A percentile compares a stretch with the other conserved stretches of the same genome.
Evolutionary conservation across 768 basidiomycete genomes (phyloP).

Genomic region (Chalciporus pseudorubinellus): DNA sequence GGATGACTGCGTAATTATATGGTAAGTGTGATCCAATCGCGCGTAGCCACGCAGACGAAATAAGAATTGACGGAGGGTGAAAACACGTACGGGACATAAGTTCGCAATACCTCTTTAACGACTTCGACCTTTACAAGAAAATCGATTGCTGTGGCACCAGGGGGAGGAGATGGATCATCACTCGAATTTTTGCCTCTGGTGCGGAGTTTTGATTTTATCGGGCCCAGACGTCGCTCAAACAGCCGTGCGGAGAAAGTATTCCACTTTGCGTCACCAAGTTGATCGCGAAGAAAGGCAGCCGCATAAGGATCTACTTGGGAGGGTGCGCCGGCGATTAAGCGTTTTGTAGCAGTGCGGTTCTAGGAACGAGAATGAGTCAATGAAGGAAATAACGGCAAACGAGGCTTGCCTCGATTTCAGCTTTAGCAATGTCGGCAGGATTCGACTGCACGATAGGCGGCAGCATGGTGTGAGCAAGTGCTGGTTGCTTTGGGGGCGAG

Average conservation of each 20-base stretch:
- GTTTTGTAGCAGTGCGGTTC: constrained; percentile 30
- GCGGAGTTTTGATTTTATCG: constrained; percentile 37
- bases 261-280: constrained; percentile 44
- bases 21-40: constrained; percentile 22
- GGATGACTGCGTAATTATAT: constrained; percentile 40
- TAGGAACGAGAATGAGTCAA: constrained; percentile 15
- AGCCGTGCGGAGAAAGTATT: constrained; percentile 45
- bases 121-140: constrained; percentile 54
- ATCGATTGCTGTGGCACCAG: constrained; percentile 46
- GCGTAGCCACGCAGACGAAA: constrained; percentile 3
- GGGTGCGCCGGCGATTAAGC: constrained; percentile 15
- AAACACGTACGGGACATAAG: constrained; percentile 46
- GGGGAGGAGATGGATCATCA: constrained; percentile 26
- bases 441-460: constrained; percentile 36
- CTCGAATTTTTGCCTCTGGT: constrained; percentile 28
- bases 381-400: neutral
- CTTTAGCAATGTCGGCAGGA: constrained; percentile 26
- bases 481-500: constrained; percentile 22
- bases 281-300: constrained; percentile 44
- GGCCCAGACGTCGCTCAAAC: constrained; percentile 44
- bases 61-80: neutral
- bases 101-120: constrained; percentile 47
- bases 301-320: constrained; percentile 43
- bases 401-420: constrained; percentile 25
- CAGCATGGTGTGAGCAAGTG: constrained; percentile 29